These are phyloP conservation scores for Prinsepia uniflora DNA, from an alignment of 306 rosid genomes.

Conservation along the genomic window DNA sequence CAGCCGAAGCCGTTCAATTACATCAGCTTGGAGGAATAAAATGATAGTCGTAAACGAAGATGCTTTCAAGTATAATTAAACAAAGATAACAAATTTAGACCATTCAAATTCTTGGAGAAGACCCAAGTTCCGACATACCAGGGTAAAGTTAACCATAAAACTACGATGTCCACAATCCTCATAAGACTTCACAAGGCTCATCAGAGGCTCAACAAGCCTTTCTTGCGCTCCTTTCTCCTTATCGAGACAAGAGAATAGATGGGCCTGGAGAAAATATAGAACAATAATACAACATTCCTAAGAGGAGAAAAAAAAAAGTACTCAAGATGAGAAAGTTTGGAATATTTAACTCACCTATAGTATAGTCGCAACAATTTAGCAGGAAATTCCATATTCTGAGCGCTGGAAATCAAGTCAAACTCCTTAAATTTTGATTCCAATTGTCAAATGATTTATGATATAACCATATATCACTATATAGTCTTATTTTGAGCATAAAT, in stretches of 20 bases:
- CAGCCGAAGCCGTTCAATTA: slow-evolving; percentile 88
- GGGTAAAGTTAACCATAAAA: not conserved
- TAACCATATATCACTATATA: slow-evolving; percentile 10
- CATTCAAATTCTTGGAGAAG: slow-evolving; percentile 17
- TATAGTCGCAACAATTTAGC: slow-evolving; percentile 69
- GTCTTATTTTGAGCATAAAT: slow-evolving; percentile 26
- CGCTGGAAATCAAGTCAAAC: slow-evolving; percentile 57
- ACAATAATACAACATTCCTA: slow-evolving; percentile 5
- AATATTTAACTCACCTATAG: slow-evolving; percentile 69
- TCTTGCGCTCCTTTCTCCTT: slow-evolving; percentile 91
- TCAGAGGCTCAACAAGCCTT: slow-evolving; percentile 86
- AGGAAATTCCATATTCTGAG: slow-evolving; percentile 80
- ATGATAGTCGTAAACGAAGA: slow-evolving; percentile 13
- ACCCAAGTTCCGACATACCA: not conserved
- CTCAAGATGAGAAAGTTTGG: slow-evolving; percentile 23
- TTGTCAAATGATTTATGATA: slow-evolving; percentile 44
- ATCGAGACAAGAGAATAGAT: slow-evolving; percentile 63
- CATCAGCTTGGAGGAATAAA: slow-evolving; percentile 72
- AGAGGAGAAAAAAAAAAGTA: not conserved
- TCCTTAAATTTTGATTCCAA: slow-evolving; percentile 86
- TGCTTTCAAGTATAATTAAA: slow-evolving; percentile 16
- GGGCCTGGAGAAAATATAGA: slow-evolving; percentile 44
- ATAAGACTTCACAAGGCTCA: slow-evolving; percentile 84
- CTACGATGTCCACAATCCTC: slow-evolving; percentile 67
- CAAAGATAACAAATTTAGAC: not conserved